Percentiles rank a stretch among this genome's conserved stretches.
Conservation (phyloP, 257 asterid genomes). For the Solanum neorickii region DNA sequence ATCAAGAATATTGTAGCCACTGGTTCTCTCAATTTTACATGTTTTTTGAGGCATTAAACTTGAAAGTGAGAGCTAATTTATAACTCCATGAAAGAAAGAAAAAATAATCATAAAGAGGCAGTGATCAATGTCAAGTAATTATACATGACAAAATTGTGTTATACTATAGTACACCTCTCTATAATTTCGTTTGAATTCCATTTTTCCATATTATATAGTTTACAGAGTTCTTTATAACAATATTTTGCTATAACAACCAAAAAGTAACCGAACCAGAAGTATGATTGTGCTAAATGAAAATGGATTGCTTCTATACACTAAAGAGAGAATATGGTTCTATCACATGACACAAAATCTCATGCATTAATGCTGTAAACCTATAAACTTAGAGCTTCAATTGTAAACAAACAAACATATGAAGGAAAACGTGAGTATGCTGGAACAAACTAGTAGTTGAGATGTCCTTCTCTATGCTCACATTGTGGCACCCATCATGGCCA, state of each 20-base stretch:
- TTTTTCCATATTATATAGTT: neutral
- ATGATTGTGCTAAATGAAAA: neutral
- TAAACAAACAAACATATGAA: neutral
- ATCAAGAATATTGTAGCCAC: neutral
- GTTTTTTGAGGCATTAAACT: neutral
- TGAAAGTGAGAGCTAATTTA: neutral
- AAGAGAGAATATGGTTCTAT: neutral
- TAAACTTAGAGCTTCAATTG: neutral
- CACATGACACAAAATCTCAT: neutral
- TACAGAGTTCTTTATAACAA: neutral
- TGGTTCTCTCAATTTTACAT: neutral
- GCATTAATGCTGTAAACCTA: neutral
- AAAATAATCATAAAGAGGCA: neutral
- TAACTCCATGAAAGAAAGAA: neutral
- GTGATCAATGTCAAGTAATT: neutral
- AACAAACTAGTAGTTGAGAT: neutral
- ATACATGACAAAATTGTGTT: neutral
- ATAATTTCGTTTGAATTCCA: neutral
- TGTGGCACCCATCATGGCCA: neutral
- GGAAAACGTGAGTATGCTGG: neutral
- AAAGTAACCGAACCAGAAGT: neutral
- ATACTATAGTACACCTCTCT: too few relatives aligned
- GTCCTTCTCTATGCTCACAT: neutral
- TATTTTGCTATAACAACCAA: neutral
- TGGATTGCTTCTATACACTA: neutral